Evolutionary conservation across 352 stramenopile genomes (phyloP), one percentile per base, ranked within the genome.

Genomic region (Pythium periplocum): DNA sequence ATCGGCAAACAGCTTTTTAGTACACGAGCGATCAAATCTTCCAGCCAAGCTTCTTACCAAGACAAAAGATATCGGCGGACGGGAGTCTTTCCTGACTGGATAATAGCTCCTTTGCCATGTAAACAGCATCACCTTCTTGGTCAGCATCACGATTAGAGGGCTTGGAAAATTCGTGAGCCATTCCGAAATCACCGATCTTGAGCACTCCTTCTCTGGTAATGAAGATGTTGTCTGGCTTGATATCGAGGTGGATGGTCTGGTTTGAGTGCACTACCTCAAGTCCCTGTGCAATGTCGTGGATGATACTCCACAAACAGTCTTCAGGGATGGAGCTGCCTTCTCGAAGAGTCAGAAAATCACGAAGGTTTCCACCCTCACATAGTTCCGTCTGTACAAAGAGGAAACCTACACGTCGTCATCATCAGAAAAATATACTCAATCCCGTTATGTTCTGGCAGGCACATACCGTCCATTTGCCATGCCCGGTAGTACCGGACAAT

Each of bases 181-280:
- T 86, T 26, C 96, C 96, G 56, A 98, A 98, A 67, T 99, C 96
- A 10, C 85, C 88, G 49, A 97, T 74, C 59, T 96, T 95, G 26
- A 97, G 48, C 10, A 48, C 36, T 1, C 85, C 84, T 17, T 81
- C 48, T 11, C 68, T 53, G 2, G 75, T 74, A 33, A 96, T 83
- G 60, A 98, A 97, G 48, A 98, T 87, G 60, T 99, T 99, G n/a
- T 94, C 91, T 9, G 95, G 93, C 62, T 99, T 99, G 58, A 99
- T 91, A 60, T 99, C 96, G 45, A 98, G 74, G 59, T 99, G 96
- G 17, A 98, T 88, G 35, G 98, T 81, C 0, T 74, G 62, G 48
- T 95, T 74, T 1, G 75, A 78, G 68, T 98, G 91, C 5, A 98
- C 83, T 17, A 96, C 83, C 38, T 78, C 75, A 4, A 98, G 69